Base-by-base conservation (phyloP, 352 stramenopile genomes). In the Pythium aquatile region DNA sequence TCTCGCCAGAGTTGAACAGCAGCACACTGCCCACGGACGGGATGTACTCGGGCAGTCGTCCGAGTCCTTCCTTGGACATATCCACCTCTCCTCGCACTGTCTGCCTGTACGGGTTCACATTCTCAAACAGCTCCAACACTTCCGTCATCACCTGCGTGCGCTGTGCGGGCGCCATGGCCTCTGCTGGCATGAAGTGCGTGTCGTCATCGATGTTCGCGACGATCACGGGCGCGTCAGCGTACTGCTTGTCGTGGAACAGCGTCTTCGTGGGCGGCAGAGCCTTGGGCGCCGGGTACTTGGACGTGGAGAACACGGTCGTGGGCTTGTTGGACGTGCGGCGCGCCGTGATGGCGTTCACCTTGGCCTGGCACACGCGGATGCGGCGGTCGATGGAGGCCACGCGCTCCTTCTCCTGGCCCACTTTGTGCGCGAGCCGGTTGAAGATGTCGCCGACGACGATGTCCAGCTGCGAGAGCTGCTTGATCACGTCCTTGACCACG, bases 291-390 rank as follows among this genome's bases (percentile, higher is more conserved):
- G 87, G 87, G 68, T 93, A 95, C 66, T 91, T 93, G 61, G 87
- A 92, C 29, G 87, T 95, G 28, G 85, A 94, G 71, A 94, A 95
- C n/a, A 95, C 83, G 9, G 87, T 95, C 35, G 87, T 95, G 44
- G 87, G 84, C 56, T 94, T 95, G 72, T 91, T 95, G 55, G 78
- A 91, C 10, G 81, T 83, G 57, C 85, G 81, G 26, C 87, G 85
- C 47, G 85, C 83, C 58, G 83, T 89, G 63, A 95, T 77, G 28
- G 82, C 84, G 69, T 91, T 92, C 60, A 95, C 85, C 54, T 93
- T 95, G 60, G 85, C 85, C 61, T 95, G 87, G 40, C 83, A 93
- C 59, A 90, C 73, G 54, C 71, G 73, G 63, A 95, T 93, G 57
- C 83, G 79, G 17, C 72, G 66, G 69, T 95, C 87, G 55, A 95